Evolutionary conservation across 768 basidiomycete species (phyloP).

Genomic region (button mushroom (Agaricus bisporus)): DNA sequence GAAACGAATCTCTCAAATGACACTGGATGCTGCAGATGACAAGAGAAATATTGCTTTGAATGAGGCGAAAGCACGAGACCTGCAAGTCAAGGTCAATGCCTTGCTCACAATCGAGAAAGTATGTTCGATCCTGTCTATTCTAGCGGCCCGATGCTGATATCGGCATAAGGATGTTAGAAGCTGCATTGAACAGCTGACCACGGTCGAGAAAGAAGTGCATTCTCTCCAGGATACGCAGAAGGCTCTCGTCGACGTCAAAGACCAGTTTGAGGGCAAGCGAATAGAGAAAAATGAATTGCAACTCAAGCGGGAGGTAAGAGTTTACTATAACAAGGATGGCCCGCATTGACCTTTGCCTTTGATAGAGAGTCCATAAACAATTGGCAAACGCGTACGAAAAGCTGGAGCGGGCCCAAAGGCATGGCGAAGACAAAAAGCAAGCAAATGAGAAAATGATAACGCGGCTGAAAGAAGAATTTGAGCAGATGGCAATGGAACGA

Average conservation of each 20-base stretch:
- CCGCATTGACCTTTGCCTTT: neutral
- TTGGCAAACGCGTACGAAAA: slow-evolving; percentile 78
- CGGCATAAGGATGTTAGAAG: slow-evolving; percentile 55
- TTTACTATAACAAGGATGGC: neutral
- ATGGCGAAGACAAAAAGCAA: slow-evolving; percentile 73
- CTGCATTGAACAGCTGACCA: slow-evolving; percentile 72
- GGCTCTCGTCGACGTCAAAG: slow-evolving; percentile 61
- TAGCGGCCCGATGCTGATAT: neutral
- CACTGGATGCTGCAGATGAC: slow-evolving; percentile 58
- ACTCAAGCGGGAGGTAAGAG: slow-evolving; percentile 58
- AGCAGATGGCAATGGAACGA: slow-evolving; percentile 70
- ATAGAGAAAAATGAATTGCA: slow-evolving; percentile 70
- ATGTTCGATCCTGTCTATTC: neutral
- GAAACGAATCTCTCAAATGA: slow-evolving; percentile 76
- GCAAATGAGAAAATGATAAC: slow-evolving; percentile 73
- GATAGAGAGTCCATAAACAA: slow-evolving; percentile 76
- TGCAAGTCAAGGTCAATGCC: slow-evolving; percentile 67
- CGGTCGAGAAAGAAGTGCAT: slow-evolving; percentile 60
- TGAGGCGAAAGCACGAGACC: slow-evolving; percentile 72
- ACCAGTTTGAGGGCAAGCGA: slow-evolving; percentile 63
- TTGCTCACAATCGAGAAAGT: slow-evolving; percentile 76
- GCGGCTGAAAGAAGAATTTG: slow-evolving; percentile 71
- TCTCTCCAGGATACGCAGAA: slow-evolving; percentile 62
- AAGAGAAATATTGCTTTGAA: slow-evolving; percentile 58
- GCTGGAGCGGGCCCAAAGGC: slow-evolving; percentile 69